These are phyloP conservation scores for Kandelia obovata DNA, from an alignment of 345 rosid genomes.

Conservation along the genomic window DNA sequence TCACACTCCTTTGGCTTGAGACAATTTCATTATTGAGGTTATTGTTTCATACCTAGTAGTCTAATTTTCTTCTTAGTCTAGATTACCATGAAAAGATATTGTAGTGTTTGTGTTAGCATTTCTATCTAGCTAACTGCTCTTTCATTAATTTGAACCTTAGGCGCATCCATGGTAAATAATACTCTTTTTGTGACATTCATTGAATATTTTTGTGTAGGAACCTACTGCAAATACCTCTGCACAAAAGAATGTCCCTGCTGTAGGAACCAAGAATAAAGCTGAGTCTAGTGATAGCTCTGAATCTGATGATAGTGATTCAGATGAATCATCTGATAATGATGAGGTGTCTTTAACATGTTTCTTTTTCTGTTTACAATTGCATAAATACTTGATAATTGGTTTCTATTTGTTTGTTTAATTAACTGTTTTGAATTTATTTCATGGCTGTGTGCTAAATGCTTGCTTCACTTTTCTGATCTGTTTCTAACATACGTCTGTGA, in stretches of 20 bases:
- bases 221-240: background rate
- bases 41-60: no score
- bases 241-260: background rate
- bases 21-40: no score
- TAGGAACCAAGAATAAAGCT: background rate
- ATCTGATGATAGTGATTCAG: conserved; percentile 19
- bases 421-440: background rate
- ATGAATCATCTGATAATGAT: conserved; percentile 19
- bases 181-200: background rate
- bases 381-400: background rate
- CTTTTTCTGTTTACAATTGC: background rate
- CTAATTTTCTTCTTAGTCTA: no score
- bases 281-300: conserved; percentile 5
- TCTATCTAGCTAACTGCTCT: no score
- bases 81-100: no score
- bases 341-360: background rate
- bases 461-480: no score
- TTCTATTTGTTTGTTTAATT: background rate
- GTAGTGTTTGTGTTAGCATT: no score
- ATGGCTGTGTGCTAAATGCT: background rate
- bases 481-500: background rate
- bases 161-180: background rate
- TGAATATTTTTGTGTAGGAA: conserved; percentile 1
- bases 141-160: background rate
- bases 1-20: no score